A percentile compares a stretch with the other conserved stretches of the same genome.
Conservation (phyloP, 257 asterid genomes). For the Perilla frutescens region DNA sequence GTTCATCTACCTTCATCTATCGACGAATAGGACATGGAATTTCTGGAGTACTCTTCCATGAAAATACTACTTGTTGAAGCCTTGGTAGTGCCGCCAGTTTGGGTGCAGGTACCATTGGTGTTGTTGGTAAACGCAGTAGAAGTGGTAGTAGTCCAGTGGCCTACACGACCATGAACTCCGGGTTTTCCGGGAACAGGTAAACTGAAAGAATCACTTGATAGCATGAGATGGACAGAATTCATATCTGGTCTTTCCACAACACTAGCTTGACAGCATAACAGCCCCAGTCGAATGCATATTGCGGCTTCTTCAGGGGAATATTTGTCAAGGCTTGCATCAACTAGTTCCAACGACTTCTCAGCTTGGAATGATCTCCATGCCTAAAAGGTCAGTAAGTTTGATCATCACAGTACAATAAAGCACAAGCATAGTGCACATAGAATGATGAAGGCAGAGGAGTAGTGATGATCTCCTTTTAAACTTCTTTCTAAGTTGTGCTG, state of each 20-base stretch:
- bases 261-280: slow-evolving; percentile 82
- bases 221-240: slow-evolving; percentile 62
- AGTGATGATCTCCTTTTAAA: background rate
- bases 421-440: background rate
- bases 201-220: slow-evolving; percentile 68
- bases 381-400: slow-evolving; percentile 28
- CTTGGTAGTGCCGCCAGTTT: slow-evolving; percentile 46
- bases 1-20: slow-evolving; percentile 71
- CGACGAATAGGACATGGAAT: slow-evolving; percentile 84
- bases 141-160: slow-evolving; percentile 54
- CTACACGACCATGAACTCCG: slow-evolving; percentile 71
- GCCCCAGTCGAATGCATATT: slow-evolving; percentile 71
- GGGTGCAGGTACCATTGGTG: slow-evolving; percentile 48
- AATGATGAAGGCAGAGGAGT: background rate
- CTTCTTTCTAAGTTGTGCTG: background rate
- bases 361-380: slow-evolving; percentile 66
- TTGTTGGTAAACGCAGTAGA: slow-evolving; percentile 54
- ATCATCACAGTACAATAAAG: background rate
- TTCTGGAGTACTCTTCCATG: slow-evolving; percentile 70
- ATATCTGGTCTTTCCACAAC: slow-evolving; percentile 76
- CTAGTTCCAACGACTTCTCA: slow-evolving; percentile 54
- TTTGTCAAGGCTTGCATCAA: slow-evolving; percentile 54
- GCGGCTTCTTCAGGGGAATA: slow-evolving; percentile 58
- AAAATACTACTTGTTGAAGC: slow-evolving; percentile 44
- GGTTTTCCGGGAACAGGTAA: slow-evolving; percentile 79